Conservation (phyloP, 805 yeast genomes). For the Kazachstania psychrophila region DNA sequence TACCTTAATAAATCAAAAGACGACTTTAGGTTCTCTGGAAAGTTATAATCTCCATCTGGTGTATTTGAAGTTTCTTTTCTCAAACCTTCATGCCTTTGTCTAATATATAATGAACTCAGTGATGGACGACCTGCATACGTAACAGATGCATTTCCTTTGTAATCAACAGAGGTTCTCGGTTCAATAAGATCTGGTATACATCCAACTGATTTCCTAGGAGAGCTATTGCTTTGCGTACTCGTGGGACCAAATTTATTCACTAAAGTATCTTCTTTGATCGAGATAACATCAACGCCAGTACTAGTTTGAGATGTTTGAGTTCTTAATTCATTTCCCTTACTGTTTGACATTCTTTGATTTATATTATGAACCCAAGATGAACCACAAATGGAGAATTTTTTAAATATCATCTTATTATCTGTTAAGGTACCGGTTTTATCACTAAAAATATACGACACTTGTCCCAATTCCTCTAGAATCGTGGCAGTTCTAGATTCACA, state of each 20-base stretch:
- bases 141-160: conserved; percentile 34
- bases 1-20: conserved; percentile 60
- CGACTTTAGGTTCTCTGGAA: conserved; percentile 34
- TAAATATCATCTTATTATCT: conserved; percentile 85
- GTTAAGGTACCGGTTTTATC: conserved; percentile 98
- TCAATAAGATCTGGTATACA: not conserved
- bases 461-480: conserved; percentile 92
- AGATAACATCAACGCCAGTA: conserved; percentile 17
- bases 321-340: conserved; percentile 3
- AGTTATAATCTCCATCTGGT: conserved; percentile 1
- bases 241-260: conserved; percentile 7
- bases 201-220: not conserved
- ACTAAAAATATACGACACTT: conserved; percentile 86
- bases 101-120: conserved; percentile 36
- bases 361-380: conserved; percentile 80
- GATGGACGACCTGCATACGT: conserved; percentile 48
- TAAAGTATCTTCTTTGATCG: conserved; percentile 15
- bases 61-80: not conserved
- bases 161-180: conserved; percentile 32
- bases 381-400: conserved; percentile 83
- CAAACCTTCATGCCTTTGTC: conserved; percentile 1
- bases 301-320: not conserved
- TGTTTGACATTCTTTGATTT: conserved; percentile 30
- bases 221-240: too few species aligned
- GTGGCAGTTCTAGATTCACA: conserved; percentile 95